Evolutionary conservation across 2,329 filamentous ascomycete species (phyloP).

Genomic region (Westerdykella ornata): DNA sequence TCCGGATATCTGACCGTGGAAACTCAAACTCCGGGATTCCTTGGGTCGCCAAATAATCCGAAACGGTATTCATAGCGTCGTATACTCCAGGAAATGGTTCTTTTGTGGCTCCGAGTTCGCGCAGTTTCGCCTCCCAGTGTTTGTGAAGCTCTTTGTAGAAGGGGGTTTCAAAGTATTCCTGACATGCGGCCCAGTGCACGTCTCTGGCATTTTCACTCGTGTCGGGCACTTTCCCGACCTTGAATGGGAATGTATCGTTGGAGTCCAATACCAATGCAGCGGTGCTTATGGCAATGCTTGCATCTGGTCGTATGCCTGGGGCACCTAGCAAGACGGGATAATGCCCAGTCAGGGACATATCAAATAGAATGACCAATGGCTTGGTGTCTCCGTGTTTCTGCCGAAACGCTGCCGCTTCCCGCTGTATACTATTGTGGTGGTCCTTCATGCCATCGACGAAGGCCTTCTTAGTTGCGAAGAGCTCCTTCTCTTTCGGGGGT

Average conservation of each 20-base stretch:
- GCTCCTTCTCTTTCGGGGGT: slow-evolving; percentile 21
- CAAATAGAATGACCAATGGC: slow-evolving; percentile 42
- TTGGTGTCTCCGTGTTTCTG: slow-evolving; percentile 27
- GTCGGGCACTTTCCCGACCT: slow-evolving; percentile 10
- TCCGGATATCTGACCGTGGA: slow-evolving; percentile 32
- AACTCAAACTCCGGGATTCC: slow-evolving; percentile 36
- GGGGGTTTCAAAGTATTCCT: slow-evolving; percentile 2
- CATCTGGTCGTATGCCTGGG: slow-evolving; percentile 32
- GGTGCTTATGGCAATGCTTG: slow-evolving; percentile 39
- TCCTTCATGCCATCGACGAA: slow-evolving; percentile 33
- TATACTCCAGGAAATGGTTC: slow-evolving; percentile 9
- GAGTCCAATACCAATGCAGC: slow-evolving; percentile 10
- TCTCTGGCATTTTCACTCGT: slow-evolving; percentile 8
- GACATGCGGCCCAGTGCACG: slow-evolving; percentile 10
- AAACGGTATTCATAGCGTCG: slow-evolving; percentile 17
- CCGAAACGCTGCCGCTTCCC: slow-evolving; percentile 22
- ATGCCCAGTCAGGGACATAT: slow-evolving; percentile 37
- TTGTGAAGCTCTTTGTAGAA: slow-evolving; percentile 13
- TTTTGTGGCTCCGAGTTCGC: slow-evolving; percentile 8
- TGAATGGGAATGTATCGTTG: slow-evolving; percentile 16
- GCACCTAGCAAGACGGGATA: slow-evolving; percentile 28
- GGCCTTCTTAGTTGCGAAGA: slow-evolving; percentile 32
- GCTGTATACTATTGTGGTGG: slow-evolving; percentile 31
- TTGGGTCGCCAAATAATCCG: slow-evolving; percentile 29
- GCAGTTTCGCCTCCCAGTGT: slow-evolving; percentile 12